Base-by-base conservation (phyloP, 495 filamentous ascomycete genomes). In the Pyrenula massariospora region DNA sequence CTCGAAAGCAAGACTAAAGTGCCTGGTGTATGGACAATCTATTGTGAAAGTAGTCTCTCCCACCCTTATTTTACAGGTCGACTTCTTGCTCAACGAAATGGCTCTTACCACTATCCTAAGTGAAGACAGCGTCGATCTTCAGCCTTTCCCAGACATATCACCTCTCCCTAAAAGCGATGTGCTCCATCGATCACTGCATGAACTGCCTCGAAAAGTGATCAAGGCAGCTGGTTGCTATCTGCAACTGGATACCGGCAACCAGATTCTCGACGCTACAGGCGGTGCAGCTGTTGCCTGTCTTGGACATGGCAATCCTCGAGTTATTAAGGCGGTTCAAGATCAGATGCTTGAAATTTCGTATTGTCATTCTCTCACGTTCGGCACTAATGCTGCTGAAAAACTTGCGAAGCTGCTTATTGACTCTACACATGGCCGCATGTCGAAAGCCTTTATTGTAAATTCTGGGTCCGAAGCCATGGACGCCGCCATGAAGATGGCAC, bases 391-490 rank as follows among this genome's bases (percentile, higher is more conserved):
- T 0, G 64, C 74, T 1, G 77, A 81, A 56, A 70, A 73, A 1
- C 68, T 82, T 10, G 75, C 71, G 0, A 54, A 52, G 0, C 60
- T 73, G 2, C 59, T 83, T 3, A 65, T 71, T 8, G 71, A 75
- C 10, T 76, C 75, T 1, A 78, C 81, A 0, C 72, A 67, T 12
- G 68, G 63, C 2, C 73, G 68, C 22, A 23, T 80, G 53, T 66
- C 71, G 52, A 79, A 73, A 62, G 60, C 71, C 0, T 77, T 69
- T 25, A 69, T 79, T 10, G 63, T 75, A 12, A 77, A 74, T 61
- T 87, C 83, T 2, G 86, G 85, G 2, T 84, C 80, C 31, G 86
- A 90, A 70, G 85, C 85, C 8, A 76, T 86, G 53, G 86, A 91
- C 61, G 81, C 81, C 3, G 79, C 85, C 10, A 65, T 86, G 53